A percentile compares a stretch with the other conserved stretches of the same genome.
These are phyloP conservation scores for Diaporthe helianthi DNA, from an alignment of 2,329 filamentous ascomycete genomes.

Conservation along the genomic window DNA sequence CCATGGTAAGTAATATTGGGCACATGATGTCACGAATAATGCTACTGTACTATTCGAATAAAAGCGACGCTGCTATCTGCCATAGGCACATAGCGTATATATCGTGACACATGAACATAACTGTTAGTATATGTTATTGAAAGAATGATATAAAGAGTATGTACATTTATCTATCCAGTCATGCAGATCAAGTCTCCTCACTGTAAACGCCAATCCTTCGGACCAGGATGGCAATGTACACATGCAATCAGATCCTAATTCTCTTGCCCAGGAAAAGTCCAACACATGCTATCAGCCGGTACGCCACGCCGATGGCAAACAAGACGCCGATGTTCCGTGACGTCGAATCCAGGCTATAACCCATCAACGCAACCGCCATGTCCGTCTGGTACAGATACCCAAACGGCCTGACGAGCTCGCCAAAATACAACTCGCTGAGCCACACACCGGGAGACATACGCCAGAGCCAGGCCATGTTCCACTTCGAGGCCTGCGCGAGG, in stretches of 20 bases:
- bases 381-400: constrained; percentile 59
- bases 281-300: constrained; percentile 54
- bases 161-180: neutral
- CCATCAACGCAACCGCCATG: constrained; percentile 50
- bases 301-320: constrained; percentile 51
- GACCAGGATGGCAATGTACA: neutral
- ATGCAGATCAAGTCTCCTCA: neutral
- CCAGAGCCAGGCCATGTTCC: constrained; percentile 65
- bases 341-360: constrained; percentile 54
- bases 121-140: neutral
- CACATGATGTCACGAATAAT: too few species aligned
- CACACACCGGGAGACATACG: constrained; percentile 60
- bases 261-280: constrained; percentile 46
- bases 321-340: constrained; percentile 54
- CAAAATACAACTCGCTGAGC: constrained; percentile 64
- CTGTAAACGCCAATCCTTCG: neutral
- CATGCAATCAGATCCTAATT: constrained; percentile 40
- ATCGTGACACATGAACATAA: neutral
- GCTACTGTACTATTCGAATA: neutral
- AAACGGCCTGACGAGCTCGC: constrained; percentile 56
- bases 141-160: neutral
- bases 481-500: constrained; percentile 54
- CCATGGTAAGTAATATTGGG: too few species aligned
- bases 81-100: too few species aligned
- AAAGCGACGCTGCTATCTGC: too few species aligned